These are phyloP conservation scores for Ophiosphaerella narmari DNA, from an alignment of 2,329 filamentous ascomycete species.

Conservation along the genomic window DNA sequence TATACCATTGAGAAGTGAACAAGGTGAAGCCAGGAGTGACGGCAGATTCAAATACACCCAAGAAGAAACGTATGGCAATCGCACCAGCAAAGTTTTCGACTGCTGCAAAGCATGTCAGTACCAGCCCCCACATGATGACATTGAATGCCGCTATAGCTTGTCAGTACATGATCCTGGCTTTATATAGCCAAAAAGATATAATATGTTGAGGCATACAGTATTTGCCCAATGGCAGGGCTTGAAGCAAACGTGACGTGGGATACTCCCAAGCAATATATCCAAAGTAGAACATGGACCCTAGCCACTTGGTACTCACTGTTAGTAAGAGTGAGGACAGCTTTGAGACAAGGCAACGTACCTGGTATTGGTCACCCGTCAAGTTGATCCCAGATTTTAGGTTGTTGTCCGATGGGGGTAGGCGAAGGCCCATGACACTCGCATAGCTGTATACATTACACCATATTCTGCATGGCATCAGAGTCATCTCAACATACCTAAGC, in stretches of 20 bases:
- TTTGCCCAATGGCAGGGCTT: constrained; percentile 67
- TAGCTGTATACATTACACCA: constrained; percentile 34
- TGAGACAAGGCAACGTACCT: too few relatives aligned
- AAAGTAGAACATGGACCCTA: constrained; percentile 58
- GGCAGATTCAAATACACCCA: constrained; percentile 70
- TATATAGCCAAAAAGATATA: background rate
- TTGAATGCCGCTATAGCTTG: constrained; percentile 55
- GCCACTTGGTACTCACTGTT: constrained; percentile 44
- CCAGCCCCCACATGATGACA: constrained; percentile 66
- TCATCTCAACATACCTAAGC: constrained; percentile 32
- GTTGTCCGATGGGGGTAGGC: constrained; percentile 34
- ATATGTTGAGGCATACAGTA: constrained; percentile 50
- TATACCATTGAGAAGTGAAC: constrained; percentile 74
- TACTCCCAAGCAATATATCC: constrained; percentile 66
- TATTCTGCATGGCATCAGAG: too few relatives aligned
- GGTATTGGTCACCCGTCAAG: constrained; percentile 57
- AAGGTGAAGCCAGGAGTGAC: constrained; percentile 72
- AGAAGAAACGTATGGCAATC: constrained; percentile 68
- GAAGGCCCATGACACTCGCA: constrained; percentile 57
- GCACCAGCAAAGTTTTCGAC: constrained; percentile 64
- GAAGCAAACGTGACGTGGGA: constrained; percentile 67
- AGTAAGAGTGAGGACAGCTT: too few relatives aligned
- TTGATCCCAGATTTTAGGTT: constrained; percentile 48
- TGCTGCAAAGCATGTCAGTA: constrained; percentile 66
- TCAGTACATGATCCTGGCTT: constrained; percentile 3